A percentile compares a stretch with the other conserved stretches of the same genome.
These are phyloP conservation scores for Hanseniaspora gamundiae DNA, from an alignment of 1,139 yeast species.

Conservation along the genomic window DNA sequence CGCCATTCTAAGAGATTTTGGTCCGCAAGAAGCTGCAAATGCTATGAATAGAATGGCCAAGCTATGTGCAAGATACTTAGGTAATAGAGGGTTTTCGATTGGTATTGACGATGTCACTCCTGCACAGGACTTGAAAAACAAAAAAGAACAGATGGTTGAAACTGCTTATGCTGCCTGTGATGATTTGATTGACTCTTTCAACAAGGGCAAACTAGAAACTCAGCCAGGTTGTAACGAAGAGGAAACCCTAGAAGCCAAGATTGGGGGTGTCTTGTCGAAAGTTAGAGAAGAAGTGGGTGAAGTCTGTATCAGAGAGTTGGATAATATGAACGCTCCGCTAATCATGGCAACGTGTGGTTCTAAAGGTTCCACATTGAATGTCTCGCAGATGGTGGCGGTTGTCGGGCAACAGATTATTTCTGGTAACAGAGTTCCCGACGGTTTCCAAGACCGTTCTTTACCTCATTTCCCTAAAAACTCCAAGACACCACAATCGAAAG, in stretches of 20 bases:
- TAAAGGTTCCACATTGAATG: constrained; percentile 94
- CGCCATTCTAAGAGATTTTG: constrained; percentile 87
- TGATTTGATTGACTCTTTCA: constrained; percentile 68
- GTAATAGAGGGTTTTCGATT: constrained; percentile 91
- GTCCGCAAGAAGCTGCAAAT: constrained; percentile 85
- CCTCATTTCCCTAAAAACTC: constrained; percentile 96
- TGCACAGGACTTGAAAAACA: constrained; percentile 58
- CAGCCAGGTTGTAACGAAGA: constrained; percentile 99
- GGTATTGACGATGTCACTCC: constrained; percentile 98
- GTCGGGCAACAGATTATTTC: constrained; percentile 98
- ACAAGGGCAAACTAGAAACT: constrained; percentile 84
- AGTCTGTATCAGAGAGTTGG: constrained; percentile 86
- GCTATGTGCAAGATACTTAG: constrained; percentile 86
- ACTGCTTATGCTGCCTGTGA: constrained; percentile 87
- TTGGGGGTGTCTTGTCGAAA: constrained; percentile 89
- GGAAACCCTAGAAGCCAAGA: constrained; percentile 93
- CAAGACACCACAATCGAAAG: constrained; percentile 95
- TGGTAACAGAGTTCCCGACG: constrained; percentile 99
- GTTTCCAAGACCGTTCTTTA: constrained; percentile 94
- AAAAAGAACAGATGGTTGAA: constrained; percentile 84
- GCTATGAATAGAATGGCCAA: constrained; percentile 99
- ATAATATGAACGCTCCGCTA: constrained; percentile 84
- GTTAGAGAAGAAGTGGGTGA: constrained; percentile 99
- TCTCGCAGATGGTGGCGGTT: constrained; percentile 99
- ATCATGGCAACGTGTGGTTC: constrained; percentile 99